Evolutionary conservation across 2,329 filamentous ascomycete genomes (phyloP).

Genomic region (Botrytis sinoallii): DNA sequence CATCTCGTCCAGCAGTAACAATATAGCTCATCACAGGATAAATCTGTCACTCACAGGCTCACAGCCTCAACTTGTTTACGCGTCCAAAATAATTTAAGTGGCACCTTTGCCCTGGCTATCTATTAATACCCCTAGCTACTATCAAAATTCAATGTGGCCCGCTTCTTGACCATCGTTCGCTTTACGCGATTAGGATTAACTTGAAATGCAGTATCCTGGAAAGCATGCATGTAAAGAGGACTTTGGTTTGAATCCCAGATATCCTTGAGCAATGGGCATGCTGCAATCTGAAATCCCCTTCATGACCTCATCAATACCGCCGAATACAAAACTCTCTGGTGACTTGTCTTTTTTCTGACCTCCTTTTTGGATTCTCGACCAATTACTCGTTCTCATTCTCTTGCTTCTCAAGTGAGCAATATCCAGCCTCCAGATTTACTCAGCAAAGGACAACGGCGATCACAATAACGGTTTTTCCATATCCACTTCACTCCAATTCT

Average conservation of each 20-base stretch:
- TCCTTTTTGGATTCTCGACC: neutral
- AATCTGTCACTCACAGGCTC: neutral
- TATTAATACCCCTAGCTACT: conserved; percentile 9
- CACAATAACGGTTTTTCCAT: conserved; percentile 12
- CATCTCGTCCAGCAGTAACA: neutral
- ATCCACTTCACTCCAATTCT: neutral
- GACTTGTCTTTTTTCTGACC: neutral
- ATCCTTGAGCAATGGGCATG: neutral
- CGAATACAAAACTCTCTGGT: neutral
- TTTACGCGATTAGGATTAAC: conserved; percentile 5
- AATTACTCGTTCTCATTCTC: neutral
- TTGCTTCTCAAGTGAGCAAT: neutral
- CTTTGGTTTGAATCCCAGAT: neutral
- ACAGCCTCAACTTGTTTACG: conserved; percentile 7
- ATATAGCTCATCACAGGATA: neutral
- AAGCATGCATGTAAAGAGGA: neutral
- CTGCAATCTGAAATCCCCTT: neutral
- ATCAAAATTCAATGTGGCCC: neutral
- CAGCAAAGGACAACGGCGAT: neutral
- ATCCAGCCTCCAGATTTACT: neutral
- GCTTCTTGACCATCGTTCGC: neutral
- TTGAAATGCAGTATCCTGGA: neutral
- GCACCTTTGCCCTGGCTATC: neutral
- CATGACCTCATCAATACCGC: conserved; percentile 9
- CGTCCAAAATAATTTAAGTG: conserved; percentile 10